Evolutionary conservation across 139 green algal species (phyloP).

Genomic region (Trebouxia sp.): DNA sequence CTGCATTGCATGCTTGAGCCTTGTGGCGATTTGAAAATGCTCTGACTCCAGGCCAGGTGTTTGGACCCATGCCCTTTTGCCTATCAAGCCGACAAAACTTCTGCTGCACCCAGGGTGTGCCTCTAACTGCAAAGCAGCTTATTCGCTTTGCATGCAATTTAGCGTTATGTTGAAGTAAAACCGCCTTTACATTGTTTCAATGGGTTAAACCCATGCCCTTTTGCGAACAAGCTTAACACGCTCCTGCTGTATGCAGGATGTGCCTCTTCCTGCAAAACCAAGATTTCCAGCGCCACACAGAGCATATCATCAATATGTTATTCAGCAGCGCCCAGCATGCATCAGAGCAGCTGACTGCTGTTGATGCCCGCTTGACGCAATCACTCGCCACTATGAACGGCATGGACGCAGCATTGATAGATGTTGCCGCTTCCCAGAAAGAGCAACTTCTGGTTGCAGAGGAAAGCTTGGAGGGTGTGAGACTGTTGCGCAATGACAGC

Average conservation of each 20-base stretch:
- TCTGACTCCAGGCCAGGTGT: too few species aligned
- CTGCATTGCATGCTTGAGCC: too few species aligned
- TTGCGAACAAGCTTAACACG: background rate
- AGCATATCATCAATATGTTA: slow-evolving; percentile 51
- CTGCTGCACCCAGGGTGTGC: too few species aligned
- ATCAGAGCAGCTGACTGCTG: background rate
- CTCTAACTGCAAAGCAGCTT: too few species aligned
- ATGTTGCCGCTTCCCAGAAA: background rate
- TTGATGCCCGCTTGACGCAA: background rate
- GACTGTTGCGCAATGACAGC: background rate
- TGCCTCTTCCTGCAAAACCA: slow-evolving; percentile 57
- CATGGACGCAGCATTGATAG: background rate
- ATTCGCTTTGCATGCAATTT: too few species aligned
- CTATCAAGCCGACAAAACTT: too few species aligned
- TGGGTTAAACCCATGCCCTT: too few species aligned
- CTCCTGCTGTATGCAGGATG: slow-evolving; percentile 31
- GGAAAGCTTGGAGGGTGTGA: background rate
- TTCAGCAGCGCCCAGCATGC: slow-evolving; percentile 10
- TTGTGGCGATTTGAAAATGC: too few species aligned
- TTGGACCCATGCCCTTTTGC: too few species aligned
- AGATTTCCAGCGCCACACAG: slow-evolving; percentile 51
- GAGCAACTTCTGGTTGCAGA: background rate
- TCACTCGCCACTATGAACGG: background rate
- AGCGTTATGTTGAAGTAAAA: too few species aligned
- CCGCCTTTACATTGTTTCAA: too few species aligned